A percentile compares a stretch with the other conserved stretches of the same genome.
Evolutionary conservation across 2,329 filamentous ascomycete genomes (phyloP).

Genomic region (Cercospora zeina): DNA sequence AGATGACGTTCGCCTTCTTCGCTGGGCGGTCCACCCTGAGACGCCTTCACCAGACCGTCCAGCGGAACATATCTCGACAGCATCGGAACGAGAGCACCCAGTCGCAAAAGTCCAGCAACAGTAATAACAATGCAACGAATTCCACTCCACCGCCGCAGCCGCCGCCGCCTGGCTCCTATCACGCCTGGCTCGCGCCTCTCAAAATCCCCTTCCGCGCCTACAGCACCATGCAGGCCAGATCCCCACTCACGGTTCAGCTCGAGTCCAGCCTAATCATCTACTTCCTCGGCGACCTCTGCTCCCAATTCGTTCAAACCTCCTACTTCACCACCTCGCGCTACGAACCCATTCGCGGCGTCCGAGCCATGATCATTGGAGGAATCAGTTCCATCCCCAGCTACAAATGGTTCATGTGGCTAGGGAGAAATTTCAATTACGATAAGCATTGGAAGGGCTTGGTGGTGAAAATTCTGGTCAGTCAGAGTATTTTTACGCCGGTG

Average conservation of each 20-base stretch:
- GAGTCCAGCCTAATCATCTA: slow-evolving; percentile 75
- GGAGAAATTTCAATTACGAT: slow-evolving; percentile 78
- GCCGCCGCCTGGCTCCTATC: slow-evolving; percentile 43
- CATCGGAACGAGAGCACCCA: slow-evolving; percentile 29
- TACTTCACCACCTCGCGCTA: slow-evolving; percentile 51
- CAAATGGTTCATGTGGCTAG: slow-evolving; percentile 80
- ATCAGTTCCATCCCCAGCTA: slow-evolving; percentile 75
- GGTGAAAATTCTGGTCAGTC: slow-evolving; percentile 78
- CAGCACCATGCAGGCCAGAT: slow-evolving; percentile 66
- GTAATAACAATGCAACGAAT: slow-evolving; percentile 11
- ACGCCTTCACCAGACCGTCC: slow-evolving; percentile 38
- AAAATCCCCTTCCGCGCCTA: slow-evolving; percentile 58
- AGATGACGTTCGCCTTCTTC: slow-evolving; percentile 35
- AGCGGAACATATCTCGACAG: slow-evolving; percentile 37
- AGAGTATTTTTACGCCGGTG: slow-evolving; percentile 73
- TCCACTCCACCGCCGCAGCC: slow-evolving; percentile 21
- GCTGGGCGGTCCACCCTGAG: slow-evolving; percentile 35
- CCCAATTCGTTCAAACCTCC: slow-evolving; percentile 62
- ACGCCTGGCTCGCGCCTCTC: slow-evolving; percentile 51
- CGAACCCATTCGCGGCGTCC: slow-evolving; percentile 66
- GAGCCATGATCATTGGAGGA: slow-evolving; percentile 73
- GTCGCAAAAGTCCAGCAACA: slow-evolving; percentile 26
- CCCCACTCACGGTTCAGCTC: slow-evolving; percentile 79
- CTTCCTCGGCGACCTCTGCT: slow-evolving; percentile 72
- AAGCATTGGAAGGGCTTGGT: slow-evolving; percentile 69